Evolutionary conservation across 306 rosid species (phyloP), one percentile per base, ranked within the genome.

Genomic region (Inga leiocalycina): DNA sequence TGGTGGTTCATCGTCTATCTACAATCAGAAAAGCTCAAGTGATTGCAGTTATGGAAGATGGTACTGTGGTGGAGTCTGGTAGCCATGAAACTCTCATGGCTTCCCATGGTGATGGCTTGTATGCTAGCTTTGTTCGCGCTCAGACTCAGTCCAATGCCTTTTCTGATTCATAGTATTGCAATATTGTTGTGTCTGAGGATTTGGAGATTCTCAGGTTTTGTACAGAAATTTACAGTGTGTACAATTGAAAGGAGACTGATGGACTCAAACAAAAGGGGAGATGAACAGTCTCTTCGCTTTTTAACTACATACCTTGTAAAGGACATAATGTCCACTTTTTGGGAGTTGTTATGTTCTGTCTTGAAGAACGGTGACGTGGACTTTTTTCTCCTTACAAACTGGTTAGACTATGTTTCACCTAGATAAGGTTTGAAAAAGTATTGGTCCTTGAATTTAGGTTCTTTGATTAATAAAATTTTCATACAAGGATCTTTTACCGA

Each of bases 61-160:
- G 98, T 7, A 78, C 68, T n/a, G 89, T 96, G 67, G 80, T 91
- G 17, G 97, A 93, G 81, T 84, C 85, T 81, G 99, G 97, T 15
- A 86, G 85, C 89, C 99, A 96, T 85, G 93, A 92, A 20, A 59
- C 85, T 73, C 91, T 95, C 44, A 82, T 90, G 89, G 88, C 88
- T 73, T 89, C 92, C 64, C 77, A 41, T 82, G 89, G 64, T 48
- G 87, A 84, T 66, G 96, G 98, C 30, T 87, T 90, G 77, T 93
- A 92, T 86, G 97, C 93, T 64, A 84, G 80, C 79, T 84, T 92
- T 80, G 94, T 90, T 82, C 90, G 85, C 79, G 91, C 93, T 68
- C 94, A 93, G 87, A 88, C 97, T 4, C 92, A 93, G 86, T 91
- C 92, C 83, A 90, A 92, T 81, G 97, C 93, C 64, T 93, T 91